Evolutionary conservation across 306 rosid genomes (phyloP).

Genomic region (Cucurbita maxima): DNA sequence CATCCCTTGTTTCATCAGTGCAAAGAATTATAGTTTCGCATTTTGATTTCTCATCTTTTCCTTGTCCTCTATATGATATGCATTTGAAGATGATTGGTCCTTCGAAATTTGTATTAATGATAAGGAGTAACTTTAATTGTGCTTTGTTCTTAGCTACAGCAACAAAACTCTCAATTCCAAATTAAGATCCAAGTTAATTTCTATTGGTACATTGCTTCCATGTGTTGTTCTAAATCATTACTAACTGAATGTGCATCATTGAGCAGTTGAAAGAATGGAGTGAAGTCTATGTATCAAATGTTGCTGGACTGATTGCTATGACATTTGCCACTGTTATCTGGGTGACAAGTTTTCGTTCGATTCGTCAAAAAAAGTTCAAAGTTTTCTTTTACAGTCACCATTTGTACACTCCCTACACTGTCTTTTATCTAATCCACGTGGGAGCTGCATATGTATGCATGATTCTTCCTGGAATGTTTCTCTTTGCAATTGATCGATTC

Average conservation of each 20-base stretch:
- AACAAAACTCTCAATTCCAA: background rate
- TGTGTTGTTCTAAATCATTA: background rate
- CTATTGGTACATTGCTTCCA: background rate
- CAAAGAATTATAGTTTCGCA: background rate
- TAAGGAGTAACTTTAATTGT: background rate
- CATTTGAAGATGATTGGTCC: background rate
- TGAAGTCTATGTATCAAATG: conserved; percentile 31
- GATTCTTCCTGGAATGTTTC: conserved; percentile 55
- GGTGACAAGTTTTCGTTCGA: conserved; percentile 29
- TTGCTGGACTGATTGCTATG: conserved; percentile 48
- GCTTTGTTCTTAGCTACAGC: background rate
- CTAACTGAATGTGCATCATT: background rate
- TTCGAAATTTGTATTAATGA: background rate
- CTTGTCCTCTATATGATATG: background rate
- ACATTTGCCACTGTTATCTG: conserved; percentile 34
- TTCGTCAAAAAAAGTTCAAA: conserved; percentile 50
- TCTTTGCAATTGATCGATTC: conserved; percentile 45
- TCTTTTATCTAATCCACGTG: conserved; percentile 50
- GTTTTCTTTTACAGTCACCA: conserved; percentile 64
- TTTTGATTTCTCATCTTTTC: background rate
- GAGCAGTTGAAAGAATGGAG: conserved; percentile 39
- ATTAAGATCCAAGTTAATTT: background rate
- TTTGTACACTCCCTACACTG: conserved; percentile 34
- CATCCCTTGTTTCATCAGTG: background rate
- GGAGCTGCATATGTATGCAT: conserved; percentile 32